Conservation (phyloP, 352 stramenopile species). For the Thraustochytrium sp. region DNA sequence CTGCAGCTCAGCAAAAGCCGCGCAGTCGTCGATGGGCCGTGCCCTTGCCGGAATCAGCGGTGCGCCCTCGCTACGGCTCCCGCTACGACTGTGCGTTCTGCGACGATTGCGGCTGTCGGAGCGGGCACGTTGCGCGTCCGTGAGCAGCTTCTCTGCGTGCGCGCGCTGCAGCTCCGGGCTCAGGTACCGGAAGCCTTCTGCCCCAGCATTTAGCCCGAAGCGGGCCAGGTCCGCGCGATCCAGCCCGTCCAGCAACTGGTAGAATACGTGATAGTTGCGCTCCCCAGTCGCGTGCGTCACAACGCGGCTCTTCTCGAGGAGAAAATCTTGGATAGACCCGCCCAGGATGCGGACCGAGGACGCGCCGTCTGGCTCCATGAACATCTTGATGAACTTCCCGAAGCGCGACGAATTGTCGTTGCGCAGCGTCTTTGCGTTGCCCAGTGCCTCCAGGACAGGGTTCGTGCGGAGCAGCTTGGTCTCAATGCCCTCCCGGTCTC, state of each 20-base stretch:
- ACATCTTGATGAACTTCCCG: slow-evolving; percentile 94
- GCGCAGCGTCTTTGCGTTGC: slow-evolving; percentile 91
- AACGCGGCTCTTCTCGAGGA: slow-evolving; percentile 80
- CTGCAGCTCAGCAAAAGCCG: slow-evolving; percentile 73
- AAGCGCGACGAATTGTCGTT: slow-evolving; percentile 95
- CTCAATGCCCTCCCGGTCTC: slow-evolving; percentile 42
- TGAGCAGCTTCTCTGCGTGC: neutral
- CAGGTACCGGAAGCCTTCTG: slow-evolving; percentile 69
- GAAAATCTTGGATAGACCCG: slow-evolving; percentile 77
- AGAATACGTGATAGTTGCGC: slow-evolving; percentile 85
- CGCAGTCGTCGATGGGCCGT: slow-evolving; percentile 64
- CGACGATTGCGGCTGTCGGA: neutral
- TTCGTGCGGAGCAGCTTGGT: slow-evolving; percentile 82
- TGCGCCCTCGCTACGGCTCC: neutral
- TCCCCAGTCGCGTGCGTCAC: slow-evolving; percentile 70
- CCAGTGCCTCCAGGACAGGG: slow-evolving; percentile 95
- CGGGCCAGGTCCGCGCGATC: slow-evolving; percentile 47
- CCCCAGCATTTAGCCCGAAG: neutral
- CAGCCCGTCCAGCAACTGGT: slow-evolving; percentile 66
- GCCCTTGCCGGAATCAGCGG: neutral
- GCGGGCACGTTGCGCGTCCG: neutral
- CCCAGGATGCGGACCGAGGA: slow-evolving; percentile 70
- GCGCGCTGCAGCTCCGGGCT: slow-evolving; percentile 53
- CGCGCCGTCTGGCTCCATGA: slow-evolving; percentile 71
- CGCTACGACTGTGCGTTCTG: neutral